phyloP scores from a whole-genome alignment of 1,284 basidiomycete species.

The Puccinia novopanici region DNA sequence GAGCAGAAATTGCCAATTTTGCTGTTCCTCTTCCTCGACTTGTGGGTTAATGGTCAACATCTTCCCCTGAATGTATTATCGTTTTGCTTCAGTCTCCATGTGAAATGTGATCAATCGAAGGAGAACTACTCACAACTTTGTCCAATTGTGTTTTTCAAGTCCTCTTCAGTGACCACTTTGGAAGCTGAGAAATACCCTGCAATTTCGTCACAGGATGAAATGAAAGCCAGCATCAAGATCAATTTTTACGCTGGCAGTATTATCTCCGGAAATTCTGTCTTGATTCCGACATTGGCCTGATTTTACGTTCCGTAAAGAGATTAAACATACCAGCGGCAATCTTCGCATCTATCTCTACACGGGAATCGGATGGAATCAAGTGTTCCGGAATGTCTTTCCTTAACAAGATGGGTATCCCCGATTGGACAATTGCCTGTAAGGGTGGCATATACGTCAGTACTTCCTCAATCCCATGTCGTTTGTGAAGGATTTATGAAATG shows the following conservation, averaged over 20 bases:
- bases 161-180: constrained; percentile 39
- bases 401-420: constrained; percentile 78
- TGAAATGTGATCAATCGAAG: too few species aligned
- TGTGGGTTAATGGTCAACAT: neutral
- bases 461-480: neutral
- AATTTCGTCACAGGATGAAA: neutral
- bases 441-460: neutral
- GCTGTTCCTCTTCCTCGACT: neutral
- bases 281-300: neutral
- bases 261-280: neutral
- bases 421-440: constrained; percentile 67
- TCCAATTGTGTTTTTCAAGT: constrained; percentile 44
- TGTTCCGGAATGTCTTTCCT: constrained; percentile 83
- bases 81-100: neutral
- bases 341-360: constrained; percentile 94
- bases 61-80: constrained; percentile 28
- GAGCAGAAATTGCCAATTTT: neutral
- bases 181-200: constrained; percentile 44
- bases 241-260: neutral
- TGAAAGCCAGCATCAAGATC: neutral
- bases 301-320: neutral
- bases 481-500: constrained; percentile 10
- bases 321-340: constrained; percentile 71
- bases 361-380: constrained; percentile 82
- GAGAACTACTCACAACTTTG: constrained; percentile 20